A percentile compares a stretch with the other conserved stretches of the same genome.
Evolutionary conservation across 2,329 filamentous ascomycete genomes (phyloP).

Genomic region (Epichloe gansuensis): DNA sequence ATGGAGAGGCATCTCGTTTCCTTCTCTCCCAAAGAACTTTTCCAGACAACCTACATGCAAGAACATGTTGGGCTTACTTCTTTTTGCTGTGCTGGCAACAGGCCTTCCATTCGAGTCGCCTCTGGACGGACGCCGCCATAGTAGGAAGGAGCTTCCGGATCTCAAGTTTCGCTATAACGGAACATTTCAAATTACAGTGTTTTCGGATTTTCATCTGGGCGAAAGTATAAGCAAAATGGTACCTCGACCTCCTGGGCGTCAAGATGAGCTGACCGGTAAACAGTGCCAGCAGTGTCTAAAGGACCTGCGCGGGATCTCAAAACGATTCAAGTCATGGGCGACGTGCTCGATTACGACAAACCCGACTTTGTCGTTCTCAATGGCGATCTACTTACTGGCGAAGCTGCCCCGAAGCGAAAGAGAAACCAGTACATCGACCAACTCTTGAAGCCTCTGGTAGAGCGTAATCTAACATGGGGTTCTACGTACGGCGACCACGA

Average conservation of each 20-base stretch:
- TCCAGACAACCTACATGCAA: too few species aligned
- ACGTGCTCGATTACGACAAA: conserved; percentile 42
- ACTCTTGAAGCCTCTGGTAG: conserved; percentile 43
- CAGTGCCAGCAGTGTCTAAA: not conserved
- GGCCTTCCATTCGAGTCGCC: not conserved
- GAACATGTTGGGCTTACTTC: not conserved
- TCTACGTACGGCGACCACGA: conserved; percentile 64
- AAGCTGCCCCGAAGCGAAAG: conserved; percentile 43
- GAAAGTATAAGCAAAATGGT: not conserved
- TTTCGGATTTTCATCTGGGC: conserved; percentile 3
- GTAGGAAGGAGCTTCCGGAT: not conserved
- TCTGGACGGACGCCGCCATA: too few species aligned
- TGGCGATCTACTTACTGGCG: conserved; percentile 58
- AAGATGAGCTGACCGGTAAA: not conserved
- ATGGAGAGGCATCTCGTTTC: too few species aligned
- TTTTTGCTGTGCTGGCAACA: not conserved
- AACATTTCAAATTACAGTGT: conserved; percentile 2
- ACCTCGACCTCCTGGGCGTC: too few species aligned
- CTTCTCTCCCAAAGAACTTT: too few species aligned
- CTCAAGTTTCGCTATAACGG: not conserved
- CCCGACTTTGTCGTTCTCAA: conserved; percentile 55
- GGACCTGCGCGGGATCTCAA: conserved; percentile 40
- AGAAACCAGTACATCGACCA: conserved; percentile 42
- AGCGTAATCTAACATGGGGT: conserved; percentile 45
- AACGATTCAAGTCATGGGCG: conserved; percentile 41